These are phyloP conservation scores for Orobanche coerulescens DNA, from an alignment of 257 asterid species.

Conservation along the genomic window DNA sequence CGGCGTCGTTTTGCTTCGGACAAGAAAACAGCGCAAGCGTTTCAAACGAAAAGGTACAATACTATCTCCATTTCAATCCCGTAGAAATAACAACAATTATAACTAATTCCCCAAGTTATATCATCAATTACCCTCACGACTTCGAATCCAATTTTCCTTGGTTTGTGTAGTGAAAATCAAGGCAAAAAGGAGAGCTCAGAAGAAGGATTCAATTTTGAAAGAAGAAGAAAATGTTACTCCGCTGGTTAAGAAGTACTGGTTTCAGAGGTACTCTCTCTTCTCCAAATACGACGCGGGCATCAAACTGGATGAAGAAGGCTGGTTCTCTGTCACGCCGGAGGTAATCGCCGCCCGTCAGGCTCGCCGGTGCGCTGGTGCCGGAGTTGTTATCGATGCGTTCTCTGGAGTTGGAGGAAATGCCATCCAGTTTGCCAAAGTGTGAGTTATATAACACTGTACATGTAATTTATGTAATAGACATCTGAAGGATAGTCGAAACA, in stretches of 20 bases:
- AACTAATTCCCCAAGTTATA: background rate
- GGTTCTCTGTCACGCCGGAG: conserved; percentile 98
- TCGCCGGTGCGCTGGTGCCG: conserved; percentile 43
- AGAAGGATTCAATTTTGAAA: conserved; percentile 14
- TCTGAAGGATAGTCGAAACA: background rate
- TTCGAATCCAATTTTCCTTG: background rate
- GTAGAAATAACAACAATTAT: background rate
- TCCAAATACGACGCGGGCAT: conserved; percentile 63
- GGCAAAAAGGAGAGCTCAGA: conserved; percentile 25
- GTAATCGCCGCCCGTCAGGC: conserved; percentile 75
- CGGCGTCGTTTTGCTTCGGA: background rate
- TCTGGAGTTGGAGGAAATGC: conserved; percentile 90
- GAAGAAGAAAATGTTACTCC: conserved; percentile 48
- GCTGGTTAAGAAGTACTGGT: conserved; percentile 67
- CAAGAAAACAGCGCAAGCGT: conserved; percentile 33
- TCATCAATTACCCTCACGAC: background rate
- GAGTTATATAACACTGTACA: conserved; percentile 15
- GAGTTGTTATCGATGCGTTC: conserved; percentile 69
- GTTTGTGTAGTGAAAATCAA: conserved; percentile 31
- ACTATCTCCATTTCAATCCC: too few species aligned
- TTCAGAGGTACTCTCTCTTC: conserved; percentile 72
- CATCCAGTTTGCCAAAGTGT: conserved; percentile 70
- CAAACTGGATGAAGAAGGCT: conserved; percentile 80
- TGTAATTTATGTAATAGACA: background rate
- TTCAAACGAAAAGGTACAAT: conserved; percentile 42